These are phyloP conservation scores for Talaromyces adpressus DNA, from an alignment of 495 filamentous ascomycete species.

Conservation along the genomic window DNA sequence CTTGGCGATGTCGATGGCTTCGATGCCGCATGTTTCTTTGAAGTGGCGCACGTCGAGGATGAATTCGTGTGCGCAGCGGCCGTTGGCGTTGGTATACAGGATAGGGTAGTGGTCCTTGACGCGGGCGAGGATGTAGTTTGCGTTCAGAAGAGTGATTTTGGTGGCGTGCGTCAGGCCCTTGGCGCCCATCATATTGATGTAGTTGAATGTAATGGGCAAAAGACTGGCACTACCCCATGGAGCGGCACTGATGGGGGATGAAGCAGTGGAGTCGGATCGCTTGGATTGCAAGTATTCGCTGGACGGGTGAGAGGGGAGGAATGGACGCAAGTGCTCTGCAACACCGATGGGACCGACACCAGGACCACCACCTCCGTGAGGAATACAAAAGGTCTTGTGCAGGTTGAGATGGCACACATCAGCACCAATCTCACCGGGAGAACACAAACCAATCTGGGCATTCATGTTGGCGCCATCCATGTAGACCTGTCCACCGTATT, in stretches of 20 bases:
- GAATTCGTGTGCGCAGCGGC: conserved; percentile 95
- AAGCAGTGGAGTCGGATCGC: conserved; percentile 43
- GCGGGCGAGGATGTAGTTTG: conserved; percentile 93
- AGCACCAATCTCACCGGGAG: conserved; percentile 92
- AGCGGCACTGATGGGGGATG: conserved; percentile 72
- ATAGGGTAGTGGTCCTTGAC: conserved; percentile 87
- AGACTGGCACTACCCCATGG: conserved; percentile 91
- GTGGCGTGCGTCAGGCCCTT: conserved; percentile 90
- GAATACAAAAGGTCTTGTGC: conserved; percentile 99
- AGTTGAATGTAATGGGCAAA: conserved; percentile 94
- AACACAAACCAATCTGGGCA: conserved; percentile 95
- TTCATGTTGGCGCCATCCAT: conserved; percentile 99
- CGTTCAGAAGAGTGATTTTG: conserved; percentile 89
- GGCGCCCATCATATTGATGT: conserved; percentile 95
- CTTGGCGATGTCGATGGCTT: conserved; percentile 97
- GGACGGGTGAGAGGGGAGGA: conserved; percentile 70
- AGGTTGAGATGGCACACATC: conserved; percentile 98
- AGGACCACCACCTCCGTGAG: conserved; percentile 92
- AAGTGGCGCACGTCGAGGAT: conserved; percentile 88
- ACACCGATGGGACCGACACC: conserved; percentile 96
- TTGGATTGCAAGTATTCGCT: conserved; percentile 51
- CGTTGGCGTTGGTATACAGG: conserved; percentile 82
- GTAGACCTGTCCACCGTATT: conserved; percentile 90
- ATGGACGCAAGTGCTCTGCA: conserved; percentile 68
- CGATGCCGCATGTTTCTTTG: conserved; percentile 76